Percentiles rank a stretch among this genome's conserved stretches.
Conservation (phyloP, 192 early-diverging fungal species). For the Backusella tarrabulga region DNA sequence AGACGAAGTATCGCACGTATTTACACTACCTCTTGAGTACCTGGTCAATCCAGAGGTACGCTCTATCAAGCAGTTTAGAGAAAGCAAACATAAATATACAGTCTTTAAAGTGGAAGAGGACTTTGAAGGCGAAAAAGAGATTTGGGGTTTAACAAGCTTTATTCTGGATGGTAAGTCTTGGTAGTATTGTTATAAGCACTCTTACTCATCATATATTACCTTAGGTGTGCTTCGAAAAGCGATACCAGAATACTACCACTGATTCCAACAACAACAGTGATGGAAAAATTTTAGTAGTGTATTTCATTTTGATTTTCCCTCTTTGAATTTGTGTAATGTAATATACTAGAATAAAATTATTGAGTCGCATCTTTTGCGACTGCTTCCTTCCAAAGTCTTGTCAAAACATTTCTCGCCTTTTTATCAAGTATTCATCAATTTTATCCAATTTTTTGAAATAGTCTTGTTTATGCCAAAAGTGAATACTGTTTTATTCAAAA, state of each 20-base stretch:
- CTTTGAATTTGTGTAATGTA: no score
- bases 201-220: not conserved
- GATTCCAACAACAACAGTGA: not conserved
- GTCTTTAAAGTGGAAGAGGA: conserved; percentile 52
- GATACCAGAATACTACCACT: conserved; percentile 7
- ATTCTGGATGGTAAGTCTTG: conserved; percentile 59
- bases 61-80: conserved; percentile 50
- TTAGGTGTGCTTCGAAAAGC: conserved; percentile 22
- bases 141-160: conserved; percentile 85
- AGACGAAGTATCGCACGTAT: conserved; percentile 68
- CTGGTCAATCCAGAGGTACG: conserved; percentile 52
- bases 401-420: no score
- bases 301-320: no score
- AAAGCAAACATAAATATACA: conserved; percentile 50
- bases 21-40: conserved; percentile 65
- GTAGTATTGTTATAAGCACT: not conserved
- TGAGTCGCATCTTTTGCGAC: no score
- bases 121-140: conserved; percentile 42
- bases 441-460: no score
- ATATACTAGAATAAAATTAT: no score
- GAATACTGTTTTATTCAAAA: no score
- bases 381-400: no score
- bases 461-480: no score
- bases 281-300: no score
- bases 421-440: no score